Evolutionary conservation across 139 green algal genomes (phyloP), one percentile per base, ranked within the genome.

Genomic region (Marvania coccoides): DNA sequence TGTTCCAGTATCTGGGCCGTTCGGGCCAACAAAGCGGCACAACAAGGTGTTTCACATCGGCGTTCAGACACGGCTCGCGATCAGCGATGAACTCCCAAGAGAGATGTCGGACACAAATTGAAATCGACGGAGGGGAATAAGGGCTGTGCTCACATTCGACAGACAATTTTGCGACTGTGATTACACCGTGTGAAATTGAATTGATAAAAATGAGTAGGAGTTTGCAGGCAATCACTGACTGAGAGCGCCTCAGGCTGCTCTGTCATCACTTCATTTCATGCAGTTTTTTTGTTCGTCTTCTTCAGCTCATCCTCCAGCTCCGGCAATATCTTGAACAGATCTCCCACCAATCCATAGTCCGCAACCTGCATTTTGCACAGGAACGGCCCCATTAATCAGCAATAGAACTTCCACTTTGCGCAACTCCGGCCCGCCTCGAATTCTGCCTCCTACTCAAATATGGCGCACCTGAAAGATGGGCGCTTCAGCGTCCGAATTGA

Each of bases 401-500:
- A 5, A 5, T 9, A 15, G 12, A 12, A 47, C 38, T 12, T 47
- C 12, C 12, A 10, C 38, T n/a, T 7, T n/a, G 9, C 46, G 9
- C 46, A n/a, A 47, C 34, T 35, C 13, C 24, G 5, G 8, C 12
- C 6, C 38, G 13, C 30, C 46, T 65, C 31, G 10, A 37, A 31
- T 14, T 69, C 10, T 24, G n/a, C 6, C 15, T 28, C 5, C 55
- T 13, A 40, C 58, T 15, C 28, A 73, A 39, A 3, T 8, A 69
- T 47, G 35, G 23, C 54, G 61, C 19, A 94, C 80, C 64, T 89
- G 67, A 46, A 93, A 94, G 46, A 97, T 95, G 39, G 89, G 89
- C 6, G 87, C 87, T 24, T 95, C 88, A 13, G 63, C 54, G 70
- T 96, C 89, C 19, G 58, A 91, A 83, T 97, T 97, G 69, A 97